A percentile compares a stretch with the other conserved stretches of the same genome.
phyloP scores from a whole-genome alignment of 2,329 filamentous ascomycete genomes.

The Pseudogymnoascus sp. region DNA sequence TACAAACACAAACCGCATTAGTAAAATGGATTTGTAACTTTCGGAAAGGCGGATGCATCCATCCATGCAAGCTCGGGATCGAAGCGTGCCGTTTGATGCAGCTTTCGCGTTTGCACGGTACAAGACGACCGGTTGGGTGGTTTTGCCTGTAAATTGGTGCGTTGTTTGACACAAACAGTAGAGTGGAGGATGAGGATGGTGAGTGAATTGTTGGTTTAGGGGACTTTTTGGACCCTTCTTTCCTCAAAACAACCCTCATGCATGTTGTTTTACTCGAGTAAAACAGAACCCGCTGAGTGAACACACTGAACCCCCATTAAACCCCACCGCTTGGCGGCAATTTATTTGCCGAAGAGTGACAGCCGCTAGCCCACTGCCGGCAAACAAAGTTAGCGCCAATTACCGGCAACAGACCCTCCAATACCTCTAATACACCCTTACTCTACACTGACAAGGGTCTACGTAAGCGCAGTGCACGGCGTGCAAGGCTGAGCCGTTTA shows the following conservation, averaged over 20 bases:
- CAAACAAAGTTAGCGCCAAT: background rate
- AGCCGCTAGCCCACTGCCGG: background rate
- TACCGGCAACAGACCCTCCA: background rate
- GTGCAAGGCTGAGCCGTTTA: background rate
- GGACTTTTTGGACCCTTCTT: background rate
- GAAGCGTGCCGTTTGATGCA: background rate
- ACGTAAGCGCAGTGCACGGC: background rate
- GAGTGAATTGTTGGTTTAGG: background rate
- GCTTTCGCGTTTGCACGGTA: background rate
- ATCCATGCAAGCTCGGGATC: background rate
- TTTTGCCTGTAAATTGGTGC: background rate
- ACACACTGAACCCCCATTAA: too few species aligned
- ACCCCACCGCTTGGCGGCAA: background rate
- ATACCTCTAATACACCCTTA: background rate
- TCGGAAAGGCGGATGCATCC: background rate
- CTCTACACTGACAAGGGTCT: background rate
- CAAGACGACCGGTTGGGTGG: background rate
- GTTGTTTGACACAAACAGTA: background rate
- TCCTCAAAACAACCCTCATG: background rate
- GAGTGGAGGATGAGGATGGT: background rate
- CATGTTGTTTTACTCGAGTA: conserved; percentile 1
- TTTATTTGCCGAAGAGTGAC: background rate
- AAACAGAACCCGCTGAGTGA: background rate
- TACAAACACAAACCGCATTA: background rate
- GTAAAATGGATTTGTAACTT: background rate